Percentiles rank a stretch among this genome's conserved stretches.
These are phyloP conservation scores for Phytophthora pisi DNA, from an alignment of 352 stramenopile genomes.

Conservation along the genomic window DNA sequence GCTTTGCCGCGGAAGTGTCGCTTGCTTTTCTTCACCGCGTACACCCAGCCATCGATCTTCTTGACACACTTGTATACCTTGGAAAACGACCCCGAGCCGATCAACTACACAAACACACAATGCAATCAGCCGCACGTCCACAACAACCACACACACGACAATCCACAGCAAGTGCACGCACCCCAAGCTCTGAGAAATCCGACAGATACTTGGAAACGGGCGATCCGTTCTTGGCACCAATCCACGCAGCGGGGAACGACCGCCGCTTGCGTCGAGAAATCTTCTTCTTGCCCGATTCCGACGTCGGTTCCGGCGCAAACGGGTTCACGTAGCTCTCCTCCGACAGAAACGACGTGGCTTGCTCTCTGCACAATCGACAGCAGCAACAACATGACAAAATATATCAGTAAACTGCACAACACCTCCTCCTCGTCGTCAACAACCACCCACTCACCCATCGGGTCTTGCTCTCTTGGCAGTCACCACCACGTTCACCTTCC, in stretches of 20 bases:
- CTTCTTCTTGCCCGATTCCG: conserved; percentile 63
- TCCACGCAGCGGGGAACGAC: conserved; percentile 62
- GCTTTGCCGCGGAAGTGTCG: conserved; percentile 79
- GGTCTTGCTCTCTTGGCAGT: conserved; percentile 37
- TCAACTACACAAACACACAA: conserved; percentile 40
- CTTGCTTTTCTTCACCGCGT: conserved; percentile 90
- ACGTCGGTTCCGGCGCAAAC: conserved; percentile 61
- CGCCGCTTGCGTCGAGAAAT: conserved; percentile 65
- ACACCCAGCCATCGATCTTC: conserved; percentile 87
- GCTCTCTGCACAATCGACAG: conserved; percentile 25
- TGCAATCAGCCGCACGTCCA: conserved; percentile 2
- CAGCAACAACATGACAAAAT: conserved; percentile 20
- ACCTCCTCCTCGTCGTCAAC: background rate
- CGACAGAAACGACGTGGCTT: conserved; percentile 29
- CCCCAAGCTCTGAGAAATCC: conserved; percentile 81
- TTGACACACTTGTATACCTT: conserved; percentile 89
- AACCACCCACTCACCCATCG: conserved; percentile 30
- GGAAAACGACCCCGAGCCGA: conserved; percentile 87
- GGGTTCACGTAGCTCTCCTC: conserved; percentile 72
- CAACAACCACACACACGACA: background rate
- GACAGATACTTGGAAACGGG: conserved; percentile 80
- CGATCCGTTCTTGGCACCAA: conserved; percentile 30
- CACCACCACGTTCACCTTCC: conserved; percentile 30
- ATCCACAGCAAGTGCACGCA: conserved; percentile 23
- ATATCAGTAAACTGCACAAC: conserved; percentile 9